Evolutionary conservation across 2,329 filamentous ascomycete species (phyloP), one percentile per base, ranked within the genome.

Genomic region (Aspergillus flavus): DNA sequence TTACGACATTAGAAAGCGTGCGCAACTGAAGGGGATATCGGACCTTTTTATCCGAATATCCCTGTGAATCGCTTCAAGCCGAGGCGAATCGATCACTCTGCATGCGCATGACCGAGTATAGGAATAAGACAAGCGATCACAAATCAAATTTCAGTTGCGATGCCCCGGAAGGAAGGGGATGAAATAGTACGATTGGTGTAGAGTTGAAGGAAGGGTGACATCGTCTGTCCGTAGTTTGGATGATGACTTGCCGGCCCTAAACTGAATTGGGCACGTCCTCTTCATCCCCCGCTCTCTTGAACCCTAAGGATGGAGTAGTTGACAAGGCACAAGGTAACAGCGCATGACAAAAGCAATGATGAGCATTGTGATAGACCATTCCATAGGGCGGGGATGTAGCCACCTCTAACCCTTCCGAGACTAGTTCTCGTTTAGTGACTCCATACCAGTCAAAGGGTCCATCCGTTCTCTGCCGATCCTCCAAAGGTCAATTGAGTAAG

Each of bases 91-190:
- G 39, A 36, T 54, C 53, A 36, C 36, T 64, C 53, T 43, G 58
- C 57, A 46, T 21, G 54, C 59, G 52, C 60, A 68, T 58, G 56
- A 57, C 48, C 59, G 62, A 61, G 30, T 53, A 32, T 32, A 32
- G 48, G 28, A 32, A 34, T 43, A 48, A 32, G 30, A 21, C 34
- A 10, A 50, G 48, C 14, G 46, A 36, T 52, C 57, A 23, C 23
- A 19, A 30, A 54, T 34, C 23, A n/a, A 26, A 53, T 28, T 5
- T 5, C 16, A 52, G 16, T 4, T 52, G 46, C 14, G 6, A 32
- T 7, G 7, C 6, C 16, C 43, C 34, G 26, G 21, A 36, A 32
- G 28, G 36, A 36, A 36, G 41, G 28, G 50, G 32, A 26, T 14
- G 45, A 39, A 43, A 55, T 46, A 39, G 32, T 36, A 19, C n/a